These are phyloP conservation scores for Rhamnella rubrinervis DNA, from an alignment of 331 rosid species.

Conservation along the genomic window DNA sequence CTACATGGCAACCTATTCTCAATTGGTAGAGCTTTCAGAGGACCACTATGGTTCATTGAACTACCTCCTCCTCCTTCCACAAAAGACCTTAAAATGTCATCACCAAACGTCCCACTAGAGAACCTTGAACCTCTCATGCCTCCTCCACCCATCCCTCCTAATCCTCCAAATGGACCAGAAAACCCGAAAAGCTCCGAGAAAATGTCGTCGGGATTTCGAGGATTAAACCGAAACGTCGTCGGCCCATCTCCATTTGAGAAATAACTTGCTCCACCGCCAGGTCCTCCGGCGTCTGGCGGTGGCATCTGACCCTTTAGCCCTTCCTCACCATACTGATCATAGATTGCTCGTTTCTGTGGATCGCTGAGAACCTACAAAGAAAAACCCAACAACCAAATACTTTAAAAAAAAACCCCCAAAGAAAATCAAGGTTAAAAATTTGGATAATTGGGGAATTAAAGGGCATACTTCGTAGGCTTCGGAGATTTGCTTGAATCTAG, in stretches of 20 bases:
- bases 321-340: conserved; percentile 87
- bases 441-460: not conserved
- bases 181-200: conserved; percentile 65
- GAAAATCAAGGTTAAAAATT: no score
- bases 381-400: no score
- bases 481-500: conserved; percentile 65
- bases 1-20: conserved; percentile 63
- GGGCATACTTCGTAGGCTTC: conserved; percentile 67
- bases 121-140: conserved; percentile 66
- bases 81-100: conserved; percentile 55
- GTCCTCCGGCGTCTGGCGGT: conserved; percentile 55
- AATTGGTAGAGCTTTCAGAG: conserved; percentile 56
- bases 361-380: conserved; percentile 69
- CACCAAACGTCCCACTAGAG: conserved; percentile 72
- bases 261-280: conserved; percentile 54
- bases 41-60: conserved; percentile 54
- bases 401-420: no score
- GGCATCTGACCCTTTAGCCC: conserved; percentile 82
- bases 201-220: conserved; percentile 65
- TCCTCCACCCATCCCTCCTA: conserved; percentile 53
- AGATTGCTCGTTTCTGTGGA: conserved; percentile 74
- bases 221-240: conserved; percentile 69
- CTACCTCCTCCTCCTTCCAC: conserved; percentile 42
- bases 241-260: conserved; percentile 73
- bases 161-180: conserved; percentile 74